These are phyloP conservation scores for Colletotrichum siamense DNA, from an alignment of 2,329 filamentous ascomycete genomes.

Conservation along the genomic window DNA sequence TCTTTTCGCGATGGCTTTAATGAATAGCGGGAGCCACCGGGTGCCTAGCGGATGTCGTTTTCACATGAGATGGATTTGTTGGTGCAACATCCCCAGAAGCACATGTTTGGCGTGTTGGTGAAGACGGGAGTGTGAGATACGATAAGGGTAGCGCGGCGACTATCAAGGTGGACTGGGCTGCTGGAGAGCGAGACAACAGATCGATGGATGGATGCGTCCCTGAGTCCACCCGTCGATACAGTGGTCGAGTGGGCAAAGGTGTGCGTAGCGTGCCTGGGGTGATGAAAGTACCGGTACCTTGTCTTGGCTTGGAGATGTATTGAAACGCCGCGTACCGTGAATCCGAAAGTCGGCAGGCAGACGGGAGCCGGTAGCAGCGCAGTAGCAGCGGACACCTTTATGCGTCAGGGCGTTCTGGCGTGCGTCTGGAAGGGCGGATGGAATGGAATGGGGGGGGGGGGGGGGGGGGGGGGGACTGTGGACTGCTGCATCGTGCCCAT, in stretches of 20 bases:
- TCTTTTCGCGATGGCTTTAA: neutral
- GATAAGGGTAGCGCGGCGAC: neutral
- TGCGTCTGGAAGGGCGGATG: constrained; percentile 20
- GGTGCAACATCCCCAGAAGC: neutral
- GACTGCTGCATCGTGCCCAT: neutral
- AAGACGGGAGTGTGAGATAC: neutral
- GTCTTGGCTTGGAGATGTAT: neutral
- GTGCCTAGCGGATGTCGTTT: neutral
- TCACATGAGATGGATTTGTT: constrained; percentile 1
- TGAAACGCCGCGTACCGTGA: neutral
- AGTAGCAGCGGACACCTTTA: neutral
- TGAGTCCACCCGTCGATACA: neutral
- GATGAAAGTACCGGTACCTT: neutral
- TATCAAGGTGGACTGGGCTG: neutral
- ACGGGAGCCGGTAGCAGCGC: neutral
- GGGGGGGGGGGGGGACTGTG: neutral
- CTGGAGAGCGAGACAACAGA: neutral
- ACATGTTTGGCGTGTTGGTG: constrained; percentile 3
- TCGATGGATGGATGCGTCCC: neutral
- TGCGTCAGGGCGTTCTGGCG: constrained; percentile 15
- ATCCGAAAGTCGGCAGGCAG: neutral
- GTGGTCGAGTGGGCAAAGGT: neutral
- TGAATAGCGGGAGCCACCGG: neutral
- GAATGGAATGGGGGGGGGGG: constrained; percentile 6
- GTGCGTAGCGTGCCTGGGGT: neutral